Evolutionary conservation across 768 basidiomycete genomes (phyloP).

Genomic region (Ephemerocybe angulata): DNA sequence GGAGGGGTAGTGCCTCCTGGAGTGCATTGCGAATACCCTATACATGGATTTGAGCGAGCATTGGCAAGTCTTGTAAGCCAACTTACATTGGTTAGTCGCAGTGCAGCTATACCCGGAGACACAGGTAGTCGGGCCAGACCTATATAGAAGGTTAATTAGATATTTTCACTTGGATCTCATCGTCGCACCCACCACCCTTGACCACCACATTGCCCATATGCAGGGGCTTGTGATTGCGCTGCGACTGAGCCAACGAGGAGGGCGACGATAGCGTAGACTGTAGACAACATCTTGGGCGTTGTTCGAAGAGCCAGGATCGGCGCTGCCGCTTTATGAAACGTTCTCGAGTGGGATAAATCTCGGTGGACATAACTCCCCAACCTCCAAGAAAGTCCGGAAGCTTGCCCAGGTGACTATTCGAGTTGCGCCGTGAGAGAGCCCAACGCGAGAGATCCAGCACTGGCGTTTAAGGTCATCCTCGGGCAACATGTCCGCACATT

Average conservation of each 20-base stretch:
- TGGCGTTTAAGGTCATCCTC: no score
- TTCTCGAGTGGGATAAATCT: no score
- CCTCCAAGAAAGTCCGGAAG: no score
- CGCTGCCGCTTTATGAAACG: no score
- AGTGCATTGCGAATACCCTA: slow-evolving; percentile 55
- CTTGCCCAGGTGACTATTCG: no score
- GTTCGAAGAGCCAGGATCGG: background rate
- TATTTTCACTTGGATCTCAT: background rate
- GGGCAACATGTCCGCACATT: no score
- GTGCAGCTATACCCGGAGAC: slow-evolving; percentile 42
- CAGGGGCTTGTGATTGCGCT: slow-evolving; percentile 35
- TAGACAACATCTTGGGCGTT: background rate
- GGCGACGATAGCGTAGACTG: background rate
- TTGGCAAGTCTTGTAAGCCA: background rate
- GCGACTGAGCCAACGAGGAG: background rate
- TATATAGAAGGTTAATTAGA: slow-evolving; percentile 12
- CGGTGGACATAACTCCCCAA: no score
- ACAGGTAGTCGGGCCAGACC: slow-evolving; percentile 43
- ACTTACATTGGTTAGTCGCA: slow-evolving; percentile 35
- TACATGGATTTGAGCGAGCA: background rate
- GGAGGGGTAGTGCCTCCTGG: slow-evolving; percentile 29
- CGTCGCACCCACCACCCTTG: slow-evolving; percentile 30
- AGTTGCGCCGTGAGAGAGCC: no score
- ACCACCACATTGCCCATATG: slow-evolving; percentile 44
- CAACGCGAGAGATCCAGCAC: no score